Percentiles rank a stretch among this genome's conserved stretches.
Conservation (phyloP, 2,329 filamentous ascomycete species). For the Dothideomycetidae sp. region DNA sequence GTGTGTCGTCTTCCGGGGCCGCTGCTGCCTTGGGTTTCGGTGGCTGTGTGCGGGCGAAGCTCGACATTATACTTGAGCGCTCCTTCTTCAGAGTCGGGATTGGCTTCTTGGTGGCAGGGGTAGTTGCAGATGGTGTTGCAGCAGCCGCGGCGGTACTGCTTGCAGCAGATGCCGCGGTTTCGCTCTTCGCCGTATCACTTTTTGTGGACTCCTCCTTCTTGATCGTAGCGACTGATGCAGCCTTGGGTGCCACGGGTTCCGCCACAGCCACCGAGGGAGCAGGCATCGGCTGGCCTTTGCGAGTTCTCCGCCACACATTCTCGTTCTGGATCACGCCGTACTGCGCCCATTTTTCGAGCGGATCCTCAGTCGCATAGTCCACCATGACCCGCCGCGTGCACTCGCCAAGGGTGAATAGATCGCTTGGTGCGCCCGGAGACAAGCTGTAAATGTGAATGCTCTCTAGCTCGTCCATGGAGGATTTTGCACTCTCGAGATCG, state of each 20-base stretch:
- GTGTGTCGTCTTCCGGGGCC: slow-evolving; percentile 15
- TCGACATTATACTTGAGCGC: slow-evolving; percentile 56
- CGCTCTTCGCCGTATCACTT: slow-evolving; percentile 21
- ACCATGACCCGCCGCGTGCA: slow-evolving; percentile 48
- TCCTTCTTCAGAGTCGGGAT: slow-evolving; percentile 41
- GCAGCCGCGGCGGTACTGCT: slow-evolving; percentile 18
- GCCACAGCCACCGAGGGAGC: slow-evolving; percentile 23
- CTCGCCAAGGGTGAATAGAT: slow-evolving; percentile 55
- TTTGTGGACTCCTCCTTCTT: slow-evolving; percentile 16
- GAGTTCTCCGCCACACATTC: slow-evolving; percentile 31
- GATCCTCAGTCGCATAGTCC: slow-evolving; percentile 44
- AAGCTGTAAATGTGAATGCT: slow-evolving; percentile 84
- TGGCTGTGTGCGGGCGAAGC: slow-evolving; percentile 53
- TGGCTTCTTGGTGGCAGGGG: slow-evolving; percentile 26
- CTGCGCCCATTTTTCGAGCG: slow-evolving; percentile 41
- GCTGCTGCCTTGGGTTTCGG: slow-evolving; percentile 23
- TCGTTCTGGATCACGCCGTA: slow-evolving; percentile 65
- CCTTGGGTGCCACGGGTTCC: slow-evolving; percentile 13
- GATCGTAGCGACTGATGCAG: slow-evolving; percentile 14
- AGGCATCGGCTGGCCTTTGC: slow-evolving; percentile 22
- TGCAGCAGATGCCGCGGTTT: slow-evolving; percentile 23
- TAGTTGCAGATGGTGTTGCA: slow-evolving; percentile 20
- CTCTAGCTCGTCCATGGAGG: slow-evolving; percentile 55
- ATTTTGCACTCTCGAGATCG: slow-evolving; percentile 51
- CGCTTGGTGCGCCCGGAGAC: slow-evolving; percentile 51